Base-by-base conservation (phyloP, 2,329 filamentous ascomycete species). In the Beauveria sp. region DNA sequence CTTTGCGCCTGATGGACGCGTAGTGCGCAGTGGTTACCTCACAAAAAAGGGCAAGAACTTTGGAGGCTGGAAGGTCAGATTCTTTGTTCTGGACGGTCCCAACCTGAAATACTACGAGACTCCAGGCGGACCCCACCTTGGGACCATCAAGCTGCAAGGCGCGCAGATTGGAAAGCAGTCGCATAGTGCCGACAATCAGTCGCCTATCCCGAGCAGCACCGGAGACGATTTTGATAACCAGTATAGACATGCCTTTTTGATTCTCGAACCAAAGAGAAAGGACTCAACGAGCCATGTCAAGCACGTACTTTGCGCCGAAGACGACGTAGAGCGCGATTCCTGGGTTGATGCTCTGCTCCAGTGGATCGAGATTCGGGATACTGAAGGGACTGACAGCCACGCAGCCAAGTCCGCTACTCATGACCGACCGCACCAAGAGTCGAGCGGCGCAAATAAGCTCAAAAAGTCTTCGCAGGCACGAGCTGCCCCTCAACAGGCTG, bases 11-110 rank as follows among this genome's bases (percentile, higher is more conserved):
- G 85, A 88, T 67, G 85, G 86, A 3, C 85, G 87, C 54, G 86
- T 88, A 9, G 81, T 87, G 63, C 91, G 91, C 70, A 93, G 88
- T 70, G 95, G 95, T 9, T 99, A 98, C 73, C 78, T 99, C 55
- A 98, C 95, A 2, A 99, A 99, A 78, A 86, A 90, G 67, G 95
- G 95, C 54, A 99, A 99, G 80, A 98, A 98, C 70, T 99, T 99
- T 76, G 95, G 95, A 57, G 95, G 95, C 54, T 99, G 95, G 95
- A 99, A 99, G 75, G 93, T 92, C 12, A 77, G 85, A 40, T 87
- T 85, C 69, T 88, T 87, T 69, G 76, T 85, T 24, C 77, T 86
- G 14, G 82, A 85, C 58, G 82, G 83, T 0, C 82, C 83, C n/a
- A 75, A 79, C 9, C 69, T 99, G 68, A 92, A 89, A 69, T 99